Evolutionary conservation across 805 yeast genomes (phyloP), one percentile per base, ranked within the genome.

Genomic region (Barnettozyma wickerhamii): DNA sequence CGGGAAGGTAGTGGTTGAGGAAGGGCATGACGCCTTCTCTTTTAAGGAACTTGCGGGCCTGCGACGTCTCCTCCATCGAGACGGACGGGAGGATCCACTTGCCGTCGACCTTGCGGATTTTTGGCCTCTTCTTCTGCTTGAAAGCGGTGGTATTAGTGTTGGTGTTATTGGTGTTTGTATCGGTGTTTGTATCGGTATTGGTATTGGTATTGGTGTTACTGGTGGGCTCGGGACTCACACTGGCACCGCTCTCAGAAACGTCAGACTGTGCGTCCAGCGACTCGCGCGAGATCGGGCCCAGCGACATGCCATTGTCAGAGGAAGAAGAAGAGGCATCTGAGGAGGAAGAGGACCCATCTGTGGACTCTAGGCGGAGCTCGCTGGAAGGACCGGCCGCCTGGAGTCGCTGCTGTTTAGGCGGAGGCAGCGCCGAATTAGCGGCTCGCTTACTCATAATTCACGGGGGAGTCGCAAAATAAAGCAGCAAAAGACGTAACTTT

Each of bases 1-100:
- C 70, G 2, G 90, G 85, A 15, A 86, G 58, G 46, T 75, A 83
- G 35, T 68, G 66, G 41, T 77, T 77, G 33, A 87, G 57, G 51
- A 88, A 88, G 42, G 63, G 59, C 45, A 70, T 62, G 24, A 75
- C 68, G 0, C 96, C 96, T 43, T 74, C 59, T 4, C 63, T 56
- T 52, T 82, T 83, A 39, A 89, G 61, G 51, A 53, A 78, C 36
- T 68, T 65, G 42, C 81, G 67, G 1, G 79, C 76, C 35, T 64
- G 67, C 7, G 68, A 55, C 12, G 74, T 64, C 23, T 66, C 66
- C 21, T 69, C 72, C 33, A 68, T 69, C 3, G 75, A 60, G n/a
- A 64, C 56, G 6, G 42, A 36, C 2, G 73, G 74, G 15, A 62
- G 49, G 4, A 51, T 45, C 52, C 61, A 66, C 42, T 61, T 60